Conservation (phyloP, 108 stramenopile species). For the Pseudonitzschia multiseries region DNA sequence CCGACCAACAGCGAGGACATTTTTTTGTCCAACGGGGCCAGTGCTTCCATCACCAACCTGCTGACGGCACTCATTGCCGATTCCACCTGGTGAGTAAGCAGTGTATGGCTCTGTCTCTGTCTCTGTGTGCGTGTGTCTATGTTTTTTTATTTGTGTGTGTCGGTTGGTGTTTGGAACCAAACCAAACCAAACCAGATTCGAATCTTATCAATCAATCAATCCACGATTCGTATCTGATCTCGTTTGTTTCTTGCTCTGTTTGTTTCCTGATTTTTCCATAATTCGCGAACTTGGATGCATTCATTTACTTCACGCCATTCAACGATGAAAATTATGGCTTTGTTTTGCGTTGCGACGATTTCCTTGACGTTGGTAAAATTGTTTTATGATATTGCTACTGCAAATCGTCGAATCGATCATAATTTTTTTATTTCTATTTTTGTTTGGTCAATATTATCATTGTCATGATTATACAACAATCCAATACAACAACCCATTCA, state of each 20-base stretch:
- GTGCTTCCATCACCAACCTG: conserved; percentile 79
- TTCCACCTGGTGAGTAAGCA: conserved; percentile 38
- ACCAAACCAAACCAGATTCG: no score
- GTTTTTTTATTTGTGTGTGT: neutral
- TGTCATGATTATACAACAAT: no score
- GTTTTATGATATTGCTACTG: no score
- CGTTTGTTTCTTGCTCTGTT: no score
- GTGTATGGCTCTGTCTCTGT: neutral
- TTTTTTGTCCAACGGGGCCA: conserved; percentile 96
- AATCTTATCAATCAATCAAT: no score
- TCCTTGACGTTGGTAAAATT: neutral
- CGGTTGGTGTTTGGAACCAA: no score
- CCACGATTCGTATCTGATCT: no score
- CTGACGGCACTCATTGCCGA: conserved; percentile 78
- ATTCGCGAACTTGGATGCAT: neutral
- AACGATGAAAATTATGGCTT: neutral
- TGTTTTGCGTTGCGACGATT: no score
- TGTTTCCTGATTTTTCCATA: neutral
- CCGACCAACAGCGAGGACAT: conserved; percentile 76
- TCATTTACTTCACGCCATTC: no score
- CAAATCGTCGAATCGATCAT: no score
- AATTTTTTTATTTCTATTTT: no score
- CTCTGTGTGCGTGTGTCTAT: neutral
- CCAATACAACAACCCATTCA: neutral
- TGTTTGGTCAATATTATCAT: no score